These are phyloP conservation scores for Ophiostoma pallidulum DNA, from an alignment of 2,329 filamentous ascomycete genomes.

Conservation along the genomic window DNA sequence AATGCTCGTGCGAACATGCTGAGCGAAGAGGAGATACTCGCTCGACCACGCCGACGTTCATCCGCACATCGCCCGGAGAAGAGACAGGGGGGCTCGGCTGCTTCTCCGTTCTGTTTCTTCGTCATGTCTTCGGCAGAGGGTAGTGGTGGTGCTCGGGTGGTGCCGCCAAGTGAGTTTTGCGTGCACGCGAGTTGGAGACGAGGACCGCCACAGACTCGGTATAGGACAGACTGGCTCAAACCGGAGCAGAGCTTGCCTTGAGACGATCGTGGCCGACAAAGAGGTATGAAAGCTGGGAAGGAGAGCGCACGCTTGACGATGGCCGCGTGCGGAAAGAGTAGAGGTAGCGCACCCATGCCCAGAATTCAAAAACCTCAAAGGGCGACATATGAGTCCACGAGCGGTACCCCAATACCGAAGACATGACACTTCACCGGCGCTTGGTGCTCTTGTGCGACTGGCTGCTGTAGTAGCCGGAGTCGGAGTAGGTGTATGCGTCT, in stretches of 20 bases:
- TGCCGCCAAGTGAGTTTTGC: constrained; percentile 1
- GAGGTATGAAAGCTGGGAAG: constrained; percentile 41
- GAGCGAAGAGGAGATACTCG: too few relatives aligned
- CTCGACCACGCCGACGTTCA: neutral
- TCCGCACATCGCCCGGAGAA: neutral
- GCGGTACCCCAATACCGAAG: constrained; percentile 39
- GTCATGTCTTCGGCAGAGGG: constrained; percentile 14
- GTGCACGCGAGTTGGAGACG: neutral
- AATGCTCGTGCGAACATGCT: too few relatives aligned
- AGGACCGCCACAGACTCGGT: neutral
- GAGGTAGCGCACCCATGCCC: constrained; percentile 39
- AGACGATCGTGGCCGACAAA: constrained; percentile 36
- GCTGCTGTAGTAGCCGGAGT: constrained; percentile 45
- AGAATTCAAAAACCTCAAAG: constrained; percentile 34
- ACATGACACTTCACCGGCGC: constrained; percentile 44
- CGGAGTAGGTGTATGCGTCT: constrained; percentile 36
- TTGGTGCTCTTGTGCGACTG: constrained; percentile 35
- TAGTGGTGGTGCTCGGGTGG: neutral
- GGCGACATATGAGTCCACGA: constrained; percentile 32
- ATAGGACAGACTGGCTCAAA: constrained; percentile 5
- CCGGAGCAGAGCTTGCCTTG: constrained; percentile 30
- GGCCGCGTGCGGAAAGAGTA: constrained; percentile 35
- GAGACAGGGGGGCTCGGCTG: neutral
- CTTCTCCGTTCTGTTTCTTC: neutral
- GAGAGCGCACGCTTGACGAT: constrained; percentile 27